Base-by-base conservation (phyloP, 495 filamentous ascomycete species). In the Hypoxylon perforatum region DNA sequence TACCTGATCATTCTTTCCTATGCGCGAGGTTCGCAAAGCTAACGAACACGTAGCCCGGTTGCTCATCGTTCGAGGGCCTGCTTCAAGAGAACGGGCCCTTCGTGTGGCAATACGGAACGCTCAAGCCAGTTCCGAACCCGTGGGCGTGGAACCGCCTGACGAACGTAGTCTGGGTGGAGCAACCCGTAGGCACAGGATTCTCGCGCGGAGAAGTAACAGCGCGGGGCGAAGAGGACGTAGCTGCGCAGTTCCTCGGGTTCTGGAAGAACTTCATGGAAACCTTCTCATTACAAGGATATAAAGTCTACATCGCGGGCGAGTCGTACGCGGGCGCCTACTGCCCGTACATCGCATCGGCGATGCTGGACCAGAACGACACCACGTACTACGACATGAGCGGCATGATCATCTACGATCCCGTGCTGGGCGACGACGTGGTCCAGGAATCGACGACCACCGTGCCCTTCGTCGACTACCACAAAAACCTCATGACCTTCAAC, bases 101-200 rank as follows among this genome's bases (percentile, higher is more conserved):
- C 63, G 38, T 83, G 8, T 91, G 88, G 87, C 81, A 83, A 59
- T 80, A 79, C 8, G 89, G 89, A 17, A 85, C 82, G 2, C 85
- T 80, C 61, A 79, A 78, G 17, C 87, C 88, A 3, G 77, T 85
- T 0, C 74, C 82, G 38, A 91, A 91, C 71, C 81, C 80, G 15
- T 91, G 89, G 75, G 81, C 84, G 1, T 92, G 88, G 88, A 85
- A 86, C 23, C 88, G 88, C 41, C 70, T 90, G 23, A 89, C 87
- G 28, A 89, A 90, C 65, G 80, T 88, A 50, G 74, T 89, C 3
- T 90, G 86, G 86, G 78, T 92, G 19, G 90, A 92, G 55, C 91
- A 93, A 70, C 92, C 92, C 0, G 86, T 92, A 15, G 90, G 91
- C 3, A 90, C 91, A 12, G 92, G 91, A 3, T 91, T 91, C 67